Evolutionary conservation across 306 rosid species (phyloP).

Genomic region (Cucumis sativus): DNA sequence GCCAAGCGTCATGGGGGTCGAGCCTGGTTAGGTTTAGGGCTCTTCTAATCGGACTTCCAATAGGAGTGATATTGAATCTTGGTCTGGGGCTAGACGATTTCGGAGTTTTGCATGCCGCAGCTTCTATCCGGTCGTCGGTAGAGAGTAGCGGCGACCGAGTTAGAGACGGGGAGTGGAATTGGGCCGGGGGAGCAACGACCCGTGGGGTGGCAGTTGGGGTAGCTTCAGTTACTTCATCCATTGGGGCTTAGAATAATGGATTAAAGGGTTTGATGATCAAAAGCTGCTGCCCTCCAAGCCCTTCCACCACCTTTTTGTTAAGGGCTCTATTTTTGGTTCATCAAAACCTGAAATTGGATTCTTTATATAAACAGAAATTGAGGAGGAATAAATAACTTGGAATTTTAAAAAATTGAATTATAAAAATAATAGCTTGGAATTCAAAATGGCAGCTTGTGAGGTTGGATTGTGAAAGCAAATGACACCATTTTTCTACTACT

Average conservation of each 20-base stretch:
- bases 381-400: neutral
- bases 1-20: conserved; percentile 34
- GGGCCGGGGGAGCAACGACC: conserved; percentile 11
- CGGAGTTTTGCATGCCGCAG: neutral
- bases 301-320: neutral
- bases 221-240: neutral
- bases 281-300: neutral
- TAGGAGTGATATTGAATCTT: conserved; percentile 6
- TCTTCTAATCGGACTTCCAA: conserved; percentile 10
- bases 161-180: conserved; percentile 10
- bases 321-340: neutral
- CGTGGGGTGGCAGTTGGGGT: neutral
- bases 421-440: neutral
- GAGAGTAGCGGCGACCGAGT: conserved; percentile 13
- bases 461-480: neutral
- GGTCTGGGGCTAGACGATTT: conserved; percentile 7
- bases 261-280: neutral
- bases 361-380: neutral
- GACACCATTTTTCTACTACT: neutral
- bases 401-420: neutral
- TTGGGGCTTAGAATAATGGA: neutral
- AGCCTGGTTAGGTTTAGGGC: conserved; percentile 5
- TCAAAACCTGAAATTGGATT: neutral
- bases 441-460: neutral
- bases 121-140: neutral